Conservation (phyloP, 192 early-diverging fungal genomes). For the Pilaira anomala region DNA sequence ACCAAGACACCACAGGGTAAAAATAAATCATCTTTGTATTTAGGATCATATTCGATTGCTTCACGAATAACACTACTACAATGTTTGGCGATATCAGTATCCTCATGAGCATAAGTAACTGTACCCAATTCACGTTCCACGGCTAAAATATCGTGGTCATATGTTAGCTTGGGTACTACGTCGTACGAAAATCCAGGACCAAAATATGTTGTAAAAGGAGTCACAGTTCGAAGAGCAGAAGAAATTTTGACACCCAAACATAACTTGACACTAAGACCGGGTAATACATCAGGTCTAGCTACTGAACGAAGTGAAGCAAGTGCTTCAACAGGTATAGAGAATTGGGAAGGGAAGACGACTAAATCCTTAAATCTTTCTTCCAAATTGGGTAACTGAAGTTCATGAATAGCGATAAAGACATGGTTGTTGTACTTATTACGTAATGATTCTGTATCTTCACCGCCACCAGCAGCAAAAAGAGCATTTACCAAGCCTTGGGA, state of each 20-base stretch:
- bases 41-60: constrained; percentile 41
- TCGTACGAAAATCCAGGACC: constrained; percentile 51
- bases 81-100: constrained; percentile 63
- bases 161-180: constrained; percentile 42
- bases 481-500: constrained; percentile 37
- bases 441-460: neutral
- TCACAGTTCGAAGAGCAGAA: constrained; percentile 64
- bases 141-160: constrained; percentile 38
- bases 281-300: constrained; percentile 34
- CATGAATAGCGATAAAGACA: constrained; percentile 57
- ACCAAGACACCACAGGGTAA: constrained; percentile 58
- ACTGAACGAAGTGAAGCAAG: constrained; percentile 62
- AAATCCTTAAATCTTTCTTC: constrained; percentile 43
- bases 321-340: constrained; percentile 40
- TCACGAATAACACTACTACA: constrained; percentile 57
- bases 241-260: constrained; percentile 61
- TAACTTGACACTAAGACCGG: constrained; percentile 49
- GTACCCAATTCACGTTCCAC: constrained; percentile 57
- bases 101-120: constrained; percentile 41
- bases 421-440: constrained; percentile 25
- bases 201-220: constrained; percentile 58
- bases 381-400: constrained; percentile 62
- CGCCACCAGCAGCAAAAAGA: neutral
- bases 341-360: constrained; percentile 34
- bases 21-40: constrained; percentile 37